Base-by-base conservation (phyloP, 78 protist species). In the Emiliania huxleyi region DNA sequence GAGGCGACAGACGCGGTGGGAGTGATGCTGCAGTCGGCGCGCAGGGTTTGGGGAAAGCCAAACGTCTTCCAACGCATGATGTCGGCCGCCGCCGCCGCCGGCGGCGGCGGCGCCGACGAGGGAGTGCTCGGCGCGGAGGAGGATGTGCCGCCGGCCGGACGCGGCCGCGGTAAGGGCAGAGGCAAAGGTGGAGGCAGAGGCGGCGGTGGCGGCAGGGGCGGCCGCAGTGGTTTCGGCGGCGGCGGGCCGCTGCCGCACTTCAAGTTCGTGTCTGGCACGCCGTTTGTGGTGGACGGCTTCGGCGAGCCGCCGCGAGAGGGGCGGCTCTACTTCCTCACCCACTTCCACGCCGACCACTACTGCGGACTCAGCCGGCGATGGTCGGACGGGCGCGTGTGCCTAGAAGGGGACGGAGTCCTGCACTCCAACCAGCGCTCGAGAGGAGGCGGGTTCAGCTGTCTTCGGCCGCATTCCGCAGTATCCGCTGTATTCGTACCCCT, bases 331-430 rank as follows among this genome's bases (percentile, higher is more conserved):
- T 94, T 92, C 33, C 92, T 94, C 44, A 94, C 96, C 33, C 98
- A 97, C 93, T 97, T 95, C 46, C 98, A 97, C 88, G 85, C 97
- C 8, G 98, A 97, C 79, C 98, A 97, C 95, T 96, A 97, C 93
- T 90, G 46, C 26, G 98, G 98, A 2, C 83, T 97, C 22, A 87
- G 79, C 62, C 90, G 90, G 69, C n/a, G 71, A 43, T 96, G 93
- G 81, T 26, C 23, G 26, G 79, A 87, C 38, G 96, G 85, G 35
- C 43, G 4, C 25, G 37, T 42, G 21, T n/a, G n/a, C n/a, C n/a
- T n/a, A n/a, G n/a, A n/a, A n/a, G n/a, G n/a, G n/a, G n/a, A n/a
- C n/a, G n/a, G n/a, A n/a, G n/a, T n/a, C n/a, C n/a, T n/a, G n/a
- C n/a, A n/a, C n/a, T n/a, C n/a, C n/a, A n/a, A n/a, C n/a, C n/a